These are phyloP conservation scores for Butyriboletus loyo DNA, from an alignment of 768 basidiomycete genomes.

Conservation along the genomic window DNA sequence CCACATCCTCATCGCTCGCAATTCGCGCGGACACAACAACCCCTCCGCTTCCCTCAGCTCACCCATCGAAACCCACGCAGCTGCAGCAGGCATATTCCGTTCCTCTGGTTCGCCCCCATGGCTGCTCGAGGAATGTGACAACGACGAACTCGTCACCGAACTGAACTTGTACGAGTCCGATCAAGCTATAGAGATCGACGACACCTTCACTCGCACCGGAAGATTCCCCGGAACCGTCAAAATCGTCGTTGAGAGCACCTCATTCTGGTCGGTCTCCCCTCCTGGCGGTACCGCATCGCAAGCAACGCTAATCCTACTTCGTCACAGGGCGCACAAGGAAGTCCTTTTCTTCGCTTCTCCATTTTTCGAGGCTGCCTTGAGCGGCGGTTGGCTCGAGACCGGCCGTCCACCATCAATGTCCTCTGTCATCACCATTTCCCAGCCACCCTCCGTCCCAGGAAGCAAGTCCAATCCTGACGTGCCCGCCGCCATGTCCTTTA, in stretches of 20 bases:
- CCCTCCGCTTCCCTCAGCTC: slow-evolving; percentile 79
- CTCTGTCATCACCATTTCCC: slow-evolving; percentile 81
- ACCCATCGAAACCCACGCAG: slow-evolving; percentile 85
- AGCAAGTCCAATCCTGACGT: slow-evolving; percentile 39
- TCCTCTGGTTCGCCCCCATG: slow-evolving; percentile 78
- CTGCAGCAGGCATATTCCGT: slow-evolving; percentile 80
- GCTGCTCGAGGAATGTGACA: slow-evolving; percentile 73
- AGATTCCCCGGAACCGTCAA: slow-evolving; percentile 85
- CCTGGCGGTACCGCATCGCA: not conserved
- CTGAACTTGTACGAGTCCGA: slow-evolving; percentile 64
- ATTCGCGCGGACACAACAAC: slow-evolving; percentile 72
- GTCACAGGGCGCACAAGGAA: slow-evolving; percentile 82
- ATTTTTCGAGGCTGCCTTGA: slow-evolving; percentile 88
- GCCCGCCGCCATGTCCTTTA: slow-evolving; percentile 58
- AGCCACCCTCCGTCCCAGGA: slow-evolving; percentile 60
- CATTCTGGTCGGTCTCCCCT: slow-evolving; percentile 71
- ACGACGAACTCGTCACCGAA: slow-evolving; percentile 67
- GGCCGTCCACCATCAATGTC: slow-evolving; percentile 76
- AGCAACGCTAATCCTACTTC: slow-evolving; percentile 2
- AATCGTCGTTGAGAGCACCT: slow-evolving; percentile 83
- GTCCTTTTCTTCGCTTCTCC: slow-evolving; percentile 91
- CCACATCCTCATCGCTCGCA: slow-evolving; percentile 85
- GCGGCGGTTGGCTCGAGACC: slow-evolving; percentile 91
- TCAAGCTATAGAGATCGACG: slow-evolving; percentile 74
- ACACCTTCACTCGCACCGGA: slow-evolving; percentile 66